Evolutionary conservation across 306 rosid genomes (phyloP), one percentile per base, ranked within the genome.

Genomic region (Trifolium pratense): DNA sequence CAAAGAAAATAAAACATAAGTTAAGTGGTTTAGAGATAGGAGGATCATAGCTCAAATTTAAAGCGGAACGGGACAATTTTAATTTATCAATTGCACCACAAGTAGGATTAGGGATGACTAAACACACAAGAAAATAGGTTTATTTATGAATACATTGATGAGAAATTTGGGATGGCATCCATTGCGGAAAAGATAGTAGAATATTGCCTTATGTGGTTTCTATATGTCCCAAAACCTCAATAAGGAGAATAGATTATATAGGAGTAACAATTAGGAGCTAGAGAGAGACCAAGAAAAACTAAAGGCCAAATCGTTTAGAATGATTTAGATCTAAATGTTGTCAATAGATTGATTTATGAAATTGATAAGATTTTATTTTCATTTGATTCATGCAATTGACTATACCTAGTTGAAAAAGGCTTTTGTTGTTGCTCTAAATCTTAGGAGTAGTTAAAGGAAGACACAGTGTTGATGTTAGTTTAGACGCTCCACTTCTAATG

Each of bases 401-500:
- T 51, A 42, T 31, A 66, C 34, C 57, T 21, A 66, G 57, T 23
- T 45, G 71, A 26, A 25, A 23, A 66, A 45, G 42, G 32, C 42
- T 7, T 46, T 67, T 67, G n/a, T 25, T 43, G 40, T 43, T 46
- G 55, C 69, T 55, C 36, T 53, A 1, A 17, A 26, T 77, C 17
- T 68, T 69, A 69, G 34, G 15, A 70, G 6, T 12, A 20, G 55
- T 70, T n/a, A 9, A 32, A 40, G 26, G 17, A 57, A 76, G 37
- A 23, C 15, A 13, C 43, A 32, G 23, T 48, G 48, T n/a, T 14
- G 31, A 69, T 39, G 56, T 5, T 25, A 69, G 21, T 57, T 48
- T 69, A 45, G 26, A 18, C 16, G 32, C 32, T 59, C 51, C 64
- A 45, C 45, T 59, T 68, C 16, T 36, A 46, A 25, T 17, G 53